phyloP scores from a whole-genome alignment of 2,329 filamentous ascomycete genomes.

The Knufia petricola region DNA sequence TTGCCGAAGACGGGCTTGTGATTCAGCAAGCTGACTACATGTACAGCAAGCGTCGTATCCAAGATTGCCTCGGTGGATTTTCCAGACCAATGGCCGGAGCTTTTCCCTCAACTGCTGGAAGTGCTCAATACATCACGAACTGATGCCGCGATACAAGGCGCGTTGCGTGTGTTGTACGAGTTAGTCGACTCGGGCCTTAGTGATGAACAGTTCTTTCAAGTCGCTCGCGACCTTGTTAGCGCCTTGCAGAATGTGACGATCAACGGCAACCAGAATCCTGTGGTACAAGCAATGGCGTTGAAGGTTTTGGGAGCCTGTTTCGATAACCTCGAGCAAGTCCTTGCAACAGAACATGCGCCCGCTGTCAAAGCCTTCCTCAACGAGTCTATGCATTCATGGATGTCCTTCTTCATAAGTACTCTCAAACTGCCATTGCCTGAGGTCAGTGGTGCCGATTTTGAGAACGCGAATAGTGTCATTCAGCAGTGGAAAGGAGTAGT shows the following conservation, averaged over 20 bases:
- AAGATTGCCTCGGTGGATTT: slow-evolving; percentile 93
- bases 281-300: slow-evolving; percentile 73
- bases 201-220: slow-evolving; percentile 88
- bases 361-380: slow-evolving; percentile 85
- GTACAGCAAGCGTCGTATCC: slow-evolving; percentile 74
- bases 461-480: slow-evolving; percentile 21
- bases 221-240: slow-evolving; percentile 76
- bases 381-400: slow-evolving; percentile 72
- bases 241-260: slow-evolving; percentile 74
- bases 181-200: slow-evolving; percentile 88
- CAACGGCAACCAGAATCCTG: slow-evolving; percentile 62
- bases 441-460: slow-evolving; percentile 38
- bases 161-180: slow-evolving; percentile 77
- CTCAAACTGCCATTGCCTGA: slow-evolving; percentile 65
- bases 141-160: slow-evolving; percentile 76
- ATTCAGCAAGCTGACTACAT: slow-evolving; percentile 12
- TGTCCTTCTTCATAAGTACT: slow-evolving; percentile 74
- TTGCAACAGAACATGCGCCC: slow-evolving; percentile 71
- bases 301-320: slow-evolving; percentile 87
- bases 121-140: slow-evolving; percentile 62
- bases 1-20: no score
- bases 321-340: slow-evolving; percentile 91
- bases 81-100: slow-evolving; percentile 85
- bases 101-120: slow-evolving; percentile 70
- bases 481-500: slow-evolving; percentile 67